phyloP scores from a whole-genome alignment of 805 yeast genomes.

The Candida loeiensis region DNA sequence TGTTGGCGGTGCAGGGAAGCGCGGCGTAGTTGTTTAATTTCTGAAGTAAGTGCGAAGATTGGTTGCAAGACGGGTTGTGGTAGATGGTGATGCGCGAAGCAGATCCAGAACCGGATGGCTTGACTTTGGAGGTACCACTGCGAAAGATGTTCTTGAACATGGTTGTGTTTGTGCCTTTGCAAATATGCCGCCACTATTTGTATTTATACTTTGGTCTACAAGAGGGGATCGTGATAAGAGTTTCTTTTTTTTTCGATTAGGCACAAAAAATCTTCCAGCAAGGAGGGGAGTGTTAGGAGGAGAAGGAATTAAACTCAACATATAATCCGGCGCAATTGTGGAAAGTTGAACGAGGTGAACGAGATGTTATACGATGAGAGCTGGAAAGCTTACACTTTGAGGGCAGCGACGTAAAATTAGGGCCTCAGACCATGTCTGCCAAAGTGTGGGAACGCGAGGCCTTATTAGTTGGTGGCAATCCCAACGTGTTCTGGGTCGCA shows the following conservation, averaged over 20 bases:
- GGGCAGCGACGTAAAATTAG: no score
- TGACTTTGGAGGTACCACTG: background rate
- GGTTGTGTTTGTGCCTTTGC: background rate
- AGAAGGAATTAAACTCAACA: constrained; percentile 5
- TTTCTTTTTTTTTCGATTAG: background rate
- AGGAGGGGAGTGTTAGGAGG: constrained; percentile 6
- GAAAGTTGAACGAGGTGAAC: no score
- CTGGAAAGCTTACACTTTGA: no score
- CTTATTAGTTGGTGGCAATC: constrained; percentile 1
- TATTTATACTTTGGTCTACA: background rate
- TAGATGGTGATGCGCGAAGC: constrained; percentile 23
- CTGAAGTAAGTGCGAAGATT: constrained; percentile 25
- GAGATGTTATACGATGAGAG: no score
- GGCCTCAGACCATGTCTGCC: no score
- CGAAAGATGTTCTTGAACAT: constrained; percentile 11
- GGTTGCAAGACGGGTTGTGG: constrained; percentile 27
- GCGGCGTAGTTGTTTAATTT: constrained; percentile 18
- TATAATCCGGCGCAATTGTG: constrained; percentile 4
- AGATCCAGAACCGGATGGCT: constrained; percentile 2
- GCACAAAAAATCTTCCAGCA: background rate
- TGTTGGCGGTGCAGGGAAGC: constrained; percentile 17
- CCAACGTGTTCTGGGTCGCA: constrained; percentile 4
- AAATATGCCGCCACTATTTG: background rate
- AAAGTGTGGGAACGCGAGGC: no score
- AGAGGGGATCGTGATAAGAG: constrained; percentile 5